These are phyloP conservation scores for Leccinum uliginosum DNA, from an alignment of 768 basidiomycete genomes.

Conservation along the genomic window DNA sequence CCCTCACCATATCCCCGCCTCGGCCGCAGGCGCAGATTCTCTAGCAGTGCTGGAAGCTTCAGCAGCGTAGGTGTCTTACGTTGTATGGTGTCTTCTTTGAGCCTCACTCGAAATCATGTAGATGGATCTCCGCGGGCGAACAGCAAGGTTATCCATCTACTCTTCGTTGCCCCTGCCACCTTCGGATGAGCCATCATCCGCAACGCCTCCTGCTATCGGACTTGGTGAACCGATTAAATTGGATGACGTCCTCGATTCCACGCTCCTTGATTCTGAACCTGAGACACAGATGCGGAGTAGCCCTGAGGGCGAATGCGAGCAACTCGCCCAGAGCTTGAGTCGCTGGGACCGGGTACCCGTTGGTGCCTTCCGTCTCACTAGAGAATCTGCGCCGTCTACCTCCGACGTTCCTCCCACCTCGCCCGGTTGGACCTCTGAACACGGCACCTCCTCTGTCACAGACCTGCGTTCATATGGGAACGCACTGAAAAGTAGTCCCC, in stretches of 20 bases:
- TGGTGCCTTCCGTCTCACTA: slow-evolving; percentile 65
- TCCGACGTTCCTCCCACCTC: slow-evolving; percentile 26
- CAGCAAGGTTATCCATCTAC: slow-evolving; percentile 33
- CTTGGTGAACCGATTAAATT: slow-evolving; percentile 53
- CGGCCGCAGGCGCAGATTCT: slow-evolving; percentile 21
- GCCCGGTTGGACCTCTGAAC: slow-evolving; percentile 28
- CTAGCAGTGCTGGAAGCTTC: slow-evolving; percentile 31
- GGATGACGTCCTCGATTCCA: slow-evolving; percentile 73
- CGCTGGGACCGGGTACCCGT: slow-evolving; percentile 77
- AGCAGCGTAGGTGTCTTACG: slow-evolving; percentile 32
- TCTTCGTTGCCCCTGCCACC: slow-evolving; percentile 27
- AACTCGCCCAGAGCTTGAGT: slow-evolving; percentile 46
- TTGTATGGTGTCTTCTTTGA: slow-evolving; percentile 3
- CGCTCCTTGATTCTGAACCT: slow-evolving; percentile 60
- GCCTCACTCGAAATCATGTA: slow-evolving; percentile 8
- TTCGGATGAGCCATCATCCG: slow-evolving; percentile 34
- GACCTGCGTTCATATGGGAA: slow-evolving; percentile 30
- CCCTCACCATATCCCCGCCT: slow-evolving; percentile 32
- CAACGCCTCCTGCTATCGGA: slow-evolving; percentile 33
- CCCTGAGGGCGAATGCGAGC: slow-evolving; percentile 34
- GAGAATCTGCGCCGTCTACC: slow-evolving; percentile 27
- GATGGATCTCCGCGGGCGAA: slow-evolving; percentile 31
- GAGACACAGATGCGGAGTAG: slow-evolving; percentile 30
- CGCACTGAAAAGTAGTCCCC: slow-evolving; percentile 52
- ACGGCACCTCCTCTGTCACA: slow-evolving; percentile 13